Evolutionary conservation across 2,329 filamentous ascomycete genomes (phyloP), one percentile per base, ranked within the genome.

Genomic region (Microcyclospora tardicrescens): DNA sequence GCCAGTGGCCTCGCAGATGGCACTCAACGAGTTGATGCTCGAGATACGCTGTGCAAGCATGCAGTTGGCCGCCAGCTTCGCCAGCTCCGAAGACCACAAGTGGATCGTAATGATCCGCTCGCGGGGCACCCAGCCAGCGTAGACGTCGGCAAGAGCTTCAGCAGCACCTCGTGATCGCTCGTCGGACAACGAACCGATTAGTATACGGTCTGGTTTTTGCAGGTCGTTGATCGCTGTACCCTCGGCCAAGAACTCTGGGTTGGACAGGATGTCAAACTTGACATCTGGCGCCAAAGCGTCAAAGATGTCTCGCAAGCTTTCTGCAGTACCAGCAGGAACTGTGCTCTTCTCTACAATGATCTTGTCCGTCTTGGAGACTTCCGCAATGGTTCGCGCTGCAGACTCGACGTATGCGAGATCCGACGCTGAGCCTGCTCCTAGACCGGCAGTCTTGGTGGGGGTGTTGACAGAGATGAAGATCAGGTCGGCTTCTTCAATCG

Each of bases 331-430:
- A 56, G 79, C 84, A 2, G 83, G 83, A 16, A 87, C 83, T 0
- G 83, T 89, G 40, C 76, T 81, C 65, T 87, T 89, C 64, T 87
- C 82, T 14, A 87, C 82, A 36, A 89, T 75, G 39, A 87, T 82
- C 39, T 79, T 75, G 35, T 77, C 78, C 13, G 70, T 65, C 24
- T 71, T 75, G 2, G 81, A 79, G 44, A 78, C 67, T 46, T 73
- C 65, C 9, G 81, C 82, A 28, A 87, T 77, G 39, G 75, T 73
- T 36, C 71, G 68, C 1, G 75, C 76, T 5, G 80, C 81, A 13
- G 74, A 74, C 57, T 87, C 81, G 16, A 87, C 73, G 10, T 76
- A 75, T 1, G 74, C 75, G 64, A 87, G 74, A 50, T 87, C 80
- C 12, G 80, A 80, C 0, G 82, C 81, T 46, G 69, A 72, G 10